phyloP scores from a whole-genome alignment of 257 asterid species.

The Solanum chiquidenum region DNA sequence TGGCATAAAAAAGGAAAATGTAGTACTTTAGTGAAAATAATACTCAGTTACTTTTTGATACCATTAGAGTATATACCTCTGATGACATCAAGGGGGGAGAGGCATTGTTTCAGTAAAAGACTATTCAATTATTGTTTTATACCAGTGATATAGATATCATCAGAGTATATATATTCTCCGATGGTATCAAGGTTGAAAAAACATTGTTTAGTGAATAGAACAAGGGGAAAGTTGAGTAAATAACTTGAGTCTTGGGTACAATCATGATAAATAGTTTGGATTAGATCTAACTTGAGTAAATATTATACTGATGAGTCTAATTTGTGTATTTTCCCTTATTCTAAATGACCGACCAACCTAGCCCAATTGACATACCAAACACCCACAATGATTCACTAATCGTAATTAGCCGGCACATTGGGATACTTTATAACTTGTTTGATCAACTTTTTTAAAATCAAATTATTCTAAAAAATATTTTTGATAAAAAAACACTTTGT shows the following conservation, averaged over 20 bases:
- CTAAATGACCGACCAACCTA: not conserved
- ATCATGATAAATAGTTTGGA: too few species aligned
- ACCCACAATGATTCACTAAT: not conserved
- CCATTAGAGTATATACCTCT: too few species aligned
- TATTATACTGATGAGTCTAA: not conserved
- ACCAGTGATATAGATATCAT: too few species aligned
- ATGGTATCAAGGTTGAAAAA: not conserved
- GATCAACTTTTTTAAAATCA: not conserved
- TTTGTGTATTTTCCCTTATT: not conserved
- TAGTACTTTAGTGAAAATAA: too few species aligned
- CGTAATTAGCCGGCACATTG: not conserved
- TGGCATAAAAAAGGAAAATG: too few species aligned
- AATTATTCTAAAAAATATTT: too few species aligned
- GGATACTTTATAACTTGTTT: not conserved
- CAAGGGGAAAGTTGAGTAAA: fast-evolving
- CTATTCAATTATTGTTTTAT: too few species aligned
- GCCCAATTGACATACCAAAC: not conserved
- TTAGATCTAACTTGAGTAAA: too few species aligned
- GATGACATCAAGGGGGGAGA: not conserved
- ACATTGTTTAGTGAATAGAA: not conserved
- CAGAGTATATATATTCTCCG: too few species aligned
- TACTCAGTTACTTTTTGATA: not conserved
- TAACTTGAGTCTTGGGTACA: too few species aligned
- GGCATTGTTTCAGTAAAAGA: too few species aligned
- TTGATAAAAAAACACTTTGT: not conserved